Base-by-base conservation (phyloP, 805 yeast genomes). In the Nakazawaea laoshanensis region DNA sequence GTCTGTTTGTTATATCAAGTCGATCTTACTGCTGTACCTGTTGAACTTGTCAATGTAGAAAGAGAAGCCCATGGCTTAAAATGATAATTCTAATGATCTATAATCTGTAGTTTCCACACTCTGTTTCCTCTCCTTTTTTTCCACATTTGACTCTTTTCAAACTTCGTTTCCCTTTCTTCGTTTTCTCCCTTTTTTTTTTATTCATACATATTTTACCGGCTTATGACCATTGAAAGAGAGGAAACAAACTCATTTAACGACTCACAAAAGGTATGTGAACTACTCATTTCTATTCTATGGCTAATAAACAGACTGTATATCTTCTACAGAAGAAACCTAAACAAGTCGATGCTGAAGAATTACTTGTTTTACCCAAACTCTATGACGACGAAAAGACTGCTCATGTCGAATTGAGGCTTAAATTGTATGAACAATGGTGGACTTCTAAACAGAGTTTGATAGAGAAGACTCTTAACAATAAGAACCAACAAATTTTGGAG, bases 1-100 rank as follows among this genome's bases (percentile, higher is more conserved):
- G 76, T 77, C 17, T 71, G 74, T 7, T 49, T 61, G 32, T 34
- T 63, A 37, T 74, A 65, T 41, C 60, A 51, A 23, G 66, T 70
- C 10, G 77, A 70, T 35, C 10, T 20, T 20, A 20, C 9, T 7
- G 22, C 9, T 7, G 22, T 20, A 20, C 7, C 22, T 7, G 7
- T 20, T 20, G 7, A 7, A 20, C 22, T 19, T n/a, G 13, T 12
- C 19, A 20, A 12, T 3, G 16, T 8, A 20, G 12, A 13, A 20
- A 19, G 8, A 29, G 8, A 29, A 14, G 10, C 12, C 12, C 8
- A 13, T 7, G 11, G 13, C 7, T 19, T 28, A 14, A 11, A 3
- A 20, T 9, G 14, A 11, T 10, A 26, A 12, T 10, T 26, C 9
- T 26, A 12, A 7, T 16, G 4, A 11, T 3, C 11, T 8, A 30